phyloP scores from a whole-genome alignment of 2,329 filamentous ascomycete species.

The Fusarium torulosum region DNA sequence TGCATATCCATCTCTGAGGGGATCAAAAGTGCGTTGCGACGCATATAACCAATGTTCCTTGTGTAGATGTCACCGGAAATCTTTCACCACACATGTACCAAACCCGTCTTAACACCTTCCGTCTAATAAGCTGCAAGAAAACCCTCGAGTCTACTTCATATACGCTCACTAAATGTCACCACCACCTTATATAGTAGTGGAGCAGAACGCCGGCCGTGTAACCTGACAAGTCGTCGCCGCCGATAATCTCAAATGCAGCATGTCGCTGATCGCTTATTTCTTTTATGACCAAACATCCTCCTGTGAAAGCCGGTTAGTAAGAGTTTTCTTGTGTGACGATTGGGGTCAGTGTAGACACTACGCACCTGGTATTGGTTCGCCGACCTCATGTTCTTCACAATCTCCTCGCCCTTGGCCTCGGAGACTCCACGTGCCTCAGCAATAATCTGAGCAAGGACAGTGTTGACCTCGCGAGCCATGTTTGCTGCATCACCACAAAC shows the following conservation, averaged over 20 bases:
- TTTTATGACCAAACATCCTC: constrained; percentile 78
- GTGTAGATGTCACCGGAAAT: constrained; percentile 34
- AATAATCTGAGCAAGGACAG: constrained; percentile 87
- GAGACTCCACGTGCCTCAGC: constrained; percentile 84
- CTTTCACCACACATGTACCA: constrained; percentile 31
- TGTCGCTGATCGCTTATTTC: constrained; percentile 38
- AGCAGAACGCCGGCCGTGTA: constrained; percentile 43
- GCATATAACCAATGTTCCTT: constrained; percentile 15
- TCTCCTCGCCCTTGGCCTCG: constrained; percentile 90
- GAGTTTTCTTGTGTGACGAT: background rate
- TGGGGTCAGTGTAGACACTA: constrained; percentile 29
- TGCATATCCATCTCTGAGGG: background rate
- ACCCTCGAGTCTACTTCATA: constrained; percentile 42
- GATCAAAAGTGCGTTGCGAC: background rate
- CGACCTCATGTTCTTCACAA: constrained; percentile 96
- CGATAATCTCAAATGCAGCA: constrained; percentile 40
- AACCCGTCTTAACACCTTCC: constrained; percentile 35
- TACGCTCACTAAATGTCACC: constrained; percentile 43
- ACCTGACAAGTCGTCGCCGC: constrained; percentile 42
- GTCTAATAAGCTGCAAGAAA: constrained; percentile 37
- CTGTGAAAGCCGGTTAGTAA: constrained; percentile 55
- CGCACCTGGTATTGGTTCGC: constrained; percentile 94
- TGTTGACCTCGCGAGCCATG: constrained; percentile 95
- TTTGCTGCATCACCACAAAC: constrained; percentile 98
- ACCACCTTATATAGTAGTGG: constrained; percentile 17